These are phyloP conservation scores for Scenedesmus sp. DNA, from an alignment of 163 green algal genomes.

Conservation along the genomic window DNA sequence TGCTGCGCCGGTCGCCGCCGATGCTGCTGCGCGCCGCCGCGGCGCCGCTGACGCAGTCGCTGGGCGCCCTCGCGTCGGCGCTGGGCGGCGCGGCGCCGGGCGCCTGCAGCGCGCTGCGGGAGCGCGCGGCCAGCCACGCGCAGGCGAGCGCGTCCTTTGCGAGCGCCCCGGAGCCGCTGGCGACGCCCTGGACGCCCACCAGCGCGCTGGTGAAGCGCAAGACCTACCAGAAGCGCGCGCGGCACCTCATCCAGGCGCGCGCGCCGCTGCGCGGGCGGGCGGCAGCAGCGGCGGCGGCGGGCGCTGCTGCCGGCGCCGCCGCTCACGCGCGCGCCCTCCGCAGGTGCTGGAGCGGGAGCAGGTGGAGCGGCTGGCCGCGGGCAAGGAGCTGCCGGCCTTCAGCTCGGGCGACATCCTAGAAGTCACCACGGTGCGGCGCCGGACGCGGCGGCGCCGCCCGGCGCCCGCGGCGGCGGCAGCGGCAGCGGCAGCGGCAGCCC, in stretches of 20 bases:
- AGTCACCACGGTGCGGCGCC: slow-evolving; percentile 43
- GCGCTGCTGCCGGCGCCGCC: neutral
- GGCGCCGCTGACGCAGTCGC: too few relatives aligned
- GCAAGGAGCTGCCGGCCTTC: slow-evolving; percentile 51
- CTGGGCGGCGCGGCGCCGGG: too few relatives aligned
- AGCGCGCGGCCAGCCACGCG: too few relatives aligned
- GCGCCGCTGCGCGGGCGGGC: too few relatives aligned
- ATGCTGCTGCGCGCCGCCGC: too few relatives aligned
- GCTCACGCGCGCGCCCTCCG: neutral
- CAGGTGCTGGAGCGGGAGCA: slow-evolving; percentile 40
- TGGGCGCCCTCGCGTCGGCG: too few relatives aligned
- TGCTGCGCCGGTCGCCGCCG: too few relatives aligned
- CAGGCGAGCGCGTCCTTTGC: too few relatives aligned
- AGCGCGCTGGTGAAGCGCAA: slow-evolving; percentile 40
- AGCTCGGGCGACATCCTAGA: slow-evolving; percentile 56
- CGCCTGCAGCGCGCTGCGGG: too few relatives aligned
- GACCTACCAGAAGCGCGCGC: slow-evolving; percentile 46
- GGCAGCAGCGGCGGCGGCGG: neutral
- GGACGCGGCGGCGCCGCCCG: too few relatives aligned
- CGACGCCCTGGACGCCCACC: slow-evolving; percentile 53
- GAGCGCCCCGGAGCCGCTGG: slow-evolving; percentile 24
- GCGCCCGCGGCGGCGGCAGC: too few relatives aligned
- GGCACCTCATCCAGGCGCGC: slow-evolving; percentile 53
- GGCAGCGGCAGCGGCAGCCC: too few relatives aligned
- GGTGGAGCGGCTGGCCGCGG: neutral